A percentile compares a stretch with the other conserved stretches of the same genome.
phyloP scores from a whole-genome alignment of 352 stramenopile genomes.

The Globisporangium recalcitrans region DNA sequence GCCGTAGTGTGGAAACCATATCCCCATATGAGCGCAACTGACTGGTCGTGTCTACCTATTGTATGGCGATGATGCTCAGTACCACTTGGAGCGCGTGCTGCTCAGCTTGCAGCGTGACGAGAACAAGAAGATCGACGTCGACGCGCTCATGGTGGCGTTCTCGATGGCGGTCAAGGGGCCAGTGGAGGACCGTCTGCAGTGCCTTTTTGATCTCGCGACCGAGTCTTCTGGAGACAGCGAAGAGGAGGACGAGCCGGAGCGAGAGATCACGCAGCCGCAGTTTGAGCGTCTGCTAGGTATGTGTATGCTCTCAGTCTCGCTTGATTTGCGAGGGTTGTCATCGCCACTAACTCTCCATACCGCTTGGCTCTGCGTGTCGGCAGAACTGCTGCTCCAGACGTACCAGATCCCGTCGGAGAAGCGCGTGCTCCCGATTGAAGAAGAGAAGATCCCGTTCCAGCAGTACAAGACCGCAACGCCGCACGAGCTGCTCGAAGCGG shows the following conservation, averaged over 20 bases:
- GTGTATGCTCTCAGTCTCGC: background rate
- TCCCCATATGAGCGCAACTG: background rate
- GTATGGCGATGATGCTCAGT: conserved; percentile 19
- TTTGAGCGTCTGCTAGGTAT: conserved; percentile 52
- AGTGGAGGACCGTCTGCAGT: conserved; percentile 61
- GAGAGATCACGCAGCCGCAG: conserved; percentile 51
- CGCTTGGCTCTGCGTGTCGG: background rate
- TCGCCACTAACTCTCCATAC: too few species aligned
- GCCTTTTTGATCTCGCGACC: conserved; percentile 66
- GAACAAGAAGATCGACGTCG: conserved; percentile 55
- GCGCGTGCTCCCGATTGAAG: conserved; percentile 55
- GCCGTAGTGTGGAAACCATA: background rate
- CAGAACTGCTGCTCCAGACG: conserved; percentile 63
- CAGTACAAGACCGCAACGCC: conserved; percentile 52
- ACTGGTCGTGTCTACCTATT: background rate
- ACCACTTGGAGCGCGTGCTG: conserved; percentile 76
- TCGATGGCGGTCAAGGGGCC: conserved; percentile 77
- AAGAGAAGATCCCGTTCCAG: conserved; percentile 77
- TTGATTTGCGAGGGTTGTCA: too few species aligned
- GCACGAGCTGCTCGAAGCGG: conserved; percentile 29
- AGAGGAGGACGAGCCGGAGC: conserved; percentile 24
- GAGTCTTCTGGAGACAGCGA: conserved; percentile 24
- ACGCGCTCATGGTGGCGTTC: conserved; percentile 75
- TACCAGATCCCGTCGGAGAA: conserved; percentile 86
- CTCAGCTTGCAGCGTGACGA: conserved; percentile 55